A percentile compares a stretch with the other conserved stretches of the same genome.
Conservation (phyloP, 148 eudicot genomes). For the Amaranthus hypochondriacus region DNA sequence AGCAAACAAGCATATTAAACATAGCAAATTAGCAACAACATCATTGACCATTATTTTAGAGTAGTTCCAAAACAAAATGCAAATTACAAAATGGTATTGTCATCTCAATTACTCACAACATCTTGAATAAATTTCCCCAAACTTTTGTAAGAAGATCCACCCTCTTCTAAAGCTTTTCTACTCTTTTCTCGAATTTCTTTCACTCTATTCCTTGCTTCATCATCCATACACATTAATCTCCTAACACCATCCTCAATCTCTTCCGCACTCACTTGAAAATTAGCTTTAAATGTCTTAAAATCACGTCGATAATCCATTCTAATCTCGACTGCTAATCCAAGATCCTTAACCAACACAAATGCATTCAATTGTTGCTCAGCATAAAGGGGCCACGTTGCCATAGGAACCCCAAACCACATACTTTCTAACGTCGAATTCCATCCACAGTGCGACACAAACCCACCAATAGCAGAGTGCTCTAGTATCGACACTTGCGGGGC, state of each 20-base stretch:
- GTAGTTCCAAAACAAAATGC: no score
- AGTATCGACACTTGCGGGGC: constrained; percentile 36
- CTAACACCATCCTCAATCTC: constrained; percentile 32
- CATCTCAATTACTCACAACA: not conserved
- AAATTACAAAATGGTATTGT: no score
- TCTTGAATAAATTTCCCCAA: constrained; percentile 17
- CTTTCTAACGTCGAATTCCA: constrained; percentile 55
- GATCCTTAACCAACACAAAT: constrained; percentile 34
- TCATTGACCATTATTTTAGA: no score
- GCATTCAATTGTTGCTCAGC: constrained; percentile 51
- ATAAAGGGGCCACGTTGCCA: constrained; percentile 47
- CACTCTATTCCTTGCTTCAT: constrained; percentile 17
- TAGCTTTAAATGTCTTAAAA: not conserved
- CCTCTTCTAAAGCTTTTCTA: constrained; percentile 13
- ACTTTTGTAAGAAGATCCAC: constrained; percentile 31
- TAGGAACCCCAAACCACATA: constrained; percentile 38
- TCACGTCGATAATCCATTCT: constrained; percentile 31
- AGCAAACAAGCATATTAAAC: no score
- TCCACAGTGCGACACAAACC: constrained; percentile 51
- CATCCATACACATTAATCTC: constrained; percentile 25
- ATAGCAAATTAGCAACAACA: no score
- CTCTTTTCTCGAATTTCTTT: constrained; percentile 18
- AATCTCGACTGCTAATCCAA: constrained; percentile 38
- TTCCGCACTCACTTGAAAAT: constrained; percentile 22
- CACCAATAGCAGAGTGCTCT: constrained; percentile 35